Evolutionary conservation across 345 rosid species (phyloP), one percentile per base, ranked within the genome.

Genomic region (Turritis glabra): DNA sequence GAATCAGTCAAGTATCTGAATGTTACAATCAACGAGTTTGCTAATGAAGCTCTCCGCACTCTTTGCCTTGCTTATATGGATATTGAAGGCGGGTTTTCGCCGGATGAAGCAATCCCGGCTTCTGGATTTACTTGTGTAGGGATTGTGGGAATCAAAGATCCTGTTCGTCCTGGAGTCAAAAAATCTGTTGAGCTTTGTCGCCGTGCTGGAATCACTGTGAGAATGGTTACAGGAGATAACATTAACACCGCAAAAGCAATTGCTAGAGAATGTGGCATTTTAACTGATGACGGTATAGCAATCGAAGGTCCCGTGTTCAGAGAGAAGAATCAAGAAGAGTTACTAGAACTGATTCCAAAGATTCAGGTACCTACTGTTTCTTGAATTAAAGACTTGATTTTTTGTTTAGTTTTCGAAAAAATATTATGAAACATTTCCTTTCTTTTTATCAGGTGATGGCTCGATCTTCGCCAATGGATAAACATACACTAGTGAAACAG

Each of bases 211-310:
- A 88, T 93, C 73, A 83, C 89, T 5, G 96, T 93, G n/a, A 82
- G 97, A 59, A 91, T 93, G 98, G 98, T 91, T 62, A 93, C 98
- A 0, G 98, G 98, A 63, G 98, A 91, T 74, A 91, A 93, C 64
- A 91, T 93, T 50, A 91, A 88, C 81, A 91, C 98, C 8, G 98
- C 98, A 3, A 88, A 86, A 73, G 97, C 97, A 17, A 93, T 93
- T 44, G 98, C 97, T 29, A 87, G 90, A 84, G 98, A 93, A 73
- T 93, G 97, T 60, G 98, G 96, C 27, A 93, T 93, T 54, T 90
- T 93, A 64, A 91, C 97, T 17, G 94, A 89, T 77, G 90, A 88
- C 12, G 93, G 89, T 43, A 72, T 93, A 77, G 96, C 96, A 23
- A 87, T 91, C 32, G 98, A 91, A 82, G 97, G 96, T 73, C 97